Evolutionary conservation across 192 early-diverging fungal genomes (phyloP).

Genomic region (Gryganskiella cystojenkinii): DNA sequence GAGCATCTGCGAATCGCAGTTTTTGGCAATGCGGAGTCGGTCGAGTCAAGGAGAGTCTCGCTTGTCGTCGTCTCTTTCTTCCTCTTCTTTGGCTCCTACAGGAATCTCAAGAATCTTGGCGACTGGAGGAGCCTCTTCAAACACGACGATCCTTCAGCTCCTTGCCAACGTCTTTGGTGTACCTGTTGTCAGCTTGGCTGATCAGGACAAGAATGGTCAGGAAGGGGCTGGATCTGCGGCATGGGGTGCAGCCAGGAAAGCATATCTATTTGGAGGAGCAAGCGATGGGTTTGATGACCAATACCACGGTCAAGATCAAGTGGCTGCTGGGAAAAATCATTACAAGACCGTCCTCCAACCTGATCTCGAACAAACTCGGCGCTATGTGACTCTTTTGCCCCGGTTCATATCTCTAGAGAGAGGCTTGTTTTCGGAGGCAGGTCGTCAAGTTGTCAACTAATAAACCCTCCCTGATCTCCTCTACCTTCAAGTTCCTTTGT

Average conservation of each 20-base stretch:
- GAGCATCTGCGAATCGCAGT: conserved; percentile 80
- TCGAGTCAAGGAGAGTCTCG: conserved; percentile 45
- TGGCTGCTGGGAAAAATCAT: too few relatives aligned
- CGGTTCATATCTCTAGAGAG: too few relatives aligned
- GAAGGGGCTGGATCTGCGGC: conserved; percentile 64
- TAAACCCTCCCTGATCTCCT: too few relatives aligned
- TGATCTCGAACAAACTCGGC: too few relatives aligned
- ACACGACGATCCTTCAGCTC: conserved; percentile 64
- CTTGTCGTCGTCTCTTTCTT: conserved; percentile 6
- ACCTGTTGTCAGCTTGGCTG: conserved; percentile 60
- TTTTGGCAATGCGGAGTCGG: conserved; percentile 75
- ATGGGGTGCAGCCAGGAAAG: conserved; percentile 70
- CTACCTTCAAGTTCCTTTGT: too few relatives aligned
- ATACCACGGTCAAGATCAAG: too few relatives aligned
- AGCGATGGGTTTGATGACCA: too few relatives aligned
- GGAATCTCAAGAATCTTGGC: conserved; percentile 67
- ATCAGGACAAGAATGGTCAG: conserved; percentile 15
- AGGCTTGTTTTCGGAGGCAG: too few relatives aligned
- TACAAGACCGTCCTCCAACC: too few relatives aligned
- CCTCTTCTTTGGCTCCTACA: conserved; percentile 9
- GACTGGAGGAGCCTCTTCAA: conserved; percentile 79
- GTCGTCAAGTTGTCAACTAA: too few relatives aligned
- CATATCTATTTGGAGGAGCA: conserved; percentile 50
- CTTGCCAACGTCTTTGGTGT: conserved; percentile 80
- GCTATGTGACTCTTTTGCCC: too few relatives aligned